A percentile compares a stretch with the other conserved stretches of the same genome.
These are phyloP conservation scores for Paraconiothyrium sp. DNA, from an alignment of 2,329 filamentous ascomycete species.

Conservation along the genomic window DNA sequence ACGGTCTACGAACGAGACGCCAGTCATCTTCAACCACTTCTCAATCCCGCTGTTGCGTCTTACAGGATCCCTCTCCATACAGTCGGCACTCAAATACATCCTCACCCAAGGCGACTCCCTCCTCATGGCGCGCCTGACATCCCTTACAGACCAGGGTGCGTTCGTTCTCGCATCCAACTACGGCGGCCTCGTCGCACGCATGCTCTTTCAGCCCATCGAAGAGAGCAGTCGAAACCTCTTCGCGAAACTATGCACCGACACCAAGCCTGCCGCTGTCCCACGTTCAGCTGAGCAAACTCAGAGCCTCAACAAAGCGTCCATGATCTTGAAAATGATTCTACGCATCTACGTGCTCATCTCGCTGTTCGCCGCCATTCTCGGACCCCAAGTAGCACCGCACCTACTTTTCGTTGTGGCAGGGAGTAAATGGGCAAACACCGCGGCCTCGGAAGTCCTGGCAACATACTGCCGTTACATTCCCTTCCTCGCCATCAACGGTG, in stretches of 20 bases:
- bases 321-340: constrained; percentile 71
- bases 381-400: constrained; percentile 77
- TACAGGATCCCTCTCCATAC: constrained; percentile 82
- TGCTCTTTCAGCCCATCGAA: constrained; percentile 94
- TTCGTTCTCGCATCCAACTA: constrained; percentile 95
- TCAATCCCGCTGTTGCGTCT: constrained; percentile 75
- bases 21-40: constrained; percentile 58
- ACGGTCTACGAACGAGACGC: constrained; percentile 41
- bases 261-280: constrained; percentile 23
- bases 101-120: constrained; percentile 95
- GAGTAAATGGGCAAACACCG: constrained; percentile 75
- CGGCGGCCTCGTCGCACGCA: constrained; percentile 84
- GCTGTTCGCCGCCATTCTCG: constrained; percentile 72
- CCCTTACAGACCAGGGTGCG: constrained; percentile 82
- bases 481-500: constrained; percentile 88
- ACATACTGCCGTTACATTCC: constrained; percentile 94
- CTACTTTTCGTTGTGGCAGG: constrained; percentile 81
- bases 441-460: constrained; percentile 77
- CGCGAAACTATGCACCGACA: constrained; percentile 74
- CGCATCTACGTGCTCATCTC: constrained; percentile 79
- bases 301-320: constrained; percentile 51
- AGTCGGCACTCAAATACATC: constrained; percentile 90
- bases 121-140: constrained; percentile 80
- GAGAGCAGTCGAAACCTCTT: constrained; percentile 93
- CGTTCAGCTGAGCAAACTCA: constrained; percentile 26